These are phyloP conservation scores for Phytophthora tentaculata DNA, from an alignment of 352 stramenopile species.

Conservation along the genomic window DNA sequence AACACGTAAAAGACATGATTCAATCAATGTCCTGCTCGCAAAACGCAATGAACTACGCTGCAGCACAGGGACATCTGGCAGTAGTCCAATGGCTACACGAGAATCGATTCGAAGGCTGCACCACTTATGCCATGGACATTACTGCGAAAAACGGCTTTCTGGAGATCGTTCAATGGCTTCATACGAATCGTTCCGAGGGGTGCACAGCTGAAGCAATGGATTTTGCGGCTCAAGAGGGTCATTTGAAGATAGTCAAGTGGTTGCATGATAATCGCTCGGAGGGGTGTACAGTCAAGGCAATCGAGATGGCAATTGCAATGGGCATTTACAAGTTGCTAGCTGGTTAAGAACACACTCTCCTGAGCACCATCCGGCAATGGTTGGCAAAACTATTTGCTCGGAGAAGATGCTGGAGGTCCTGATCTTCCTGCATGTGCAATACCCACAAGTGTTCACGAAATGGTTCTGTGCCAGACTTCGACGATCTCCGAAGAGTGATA, in stretches of 20 bases:
- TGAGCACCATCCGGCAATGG: neutral
- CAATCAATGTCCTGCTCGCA: no score
- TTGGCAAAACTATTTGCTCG: neutral
- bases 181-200: neutral
- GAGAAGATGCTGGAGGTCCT: neutral
- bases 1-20: no score
- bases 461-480: neutral
- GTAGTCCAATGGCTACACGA: conserved; percentile 1
- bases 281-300: conserved; percentile 1
- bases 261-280: neutral
- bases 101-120: neutral
- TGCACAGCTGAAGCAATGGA: neutral
- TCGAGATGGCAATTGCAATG: neutral
- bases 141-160: neutral
- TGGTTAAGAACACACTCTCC: neutral
- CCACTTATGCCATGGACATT: neutral
- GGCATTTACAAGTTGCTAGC: neutral
- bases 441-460: conserved; percentile 1
- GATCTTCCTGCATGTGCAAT: neutral
- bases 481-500: neutral
- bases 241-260: neutral
- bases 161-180: neutral
- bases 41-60: neutral
- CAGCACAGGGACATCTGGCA: neutral
- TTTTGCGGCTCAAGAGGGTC: neutral